phyloP scores from a whole-genome alignment of 805 yeast species.

The Metschnikowia shivogae region DNA sequence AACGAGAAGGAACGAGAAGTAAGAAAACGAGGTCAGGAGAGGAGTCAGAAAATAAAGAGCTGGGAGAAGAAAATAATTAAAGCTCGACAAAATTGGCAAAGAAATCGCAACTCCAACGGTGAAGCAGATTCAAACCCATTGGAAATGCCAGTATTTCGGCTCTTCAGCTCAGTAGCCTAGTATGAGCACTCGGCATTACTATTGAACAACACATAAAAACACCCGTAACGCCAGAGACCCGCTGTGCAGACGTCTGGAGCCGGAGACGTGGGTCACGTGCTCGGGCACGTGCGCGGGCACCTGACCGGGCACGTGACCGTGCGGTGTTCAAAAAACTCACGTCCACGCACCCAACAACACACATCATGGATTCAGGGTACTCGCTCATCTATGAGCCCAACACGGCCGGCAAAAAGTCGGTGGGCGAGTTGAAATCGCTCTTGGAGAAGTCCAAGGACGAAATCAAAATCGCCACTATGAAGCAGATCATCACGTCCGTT shows the following conservation, averaged over 20 bases:
- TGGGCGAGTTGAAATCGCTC: slow-evolving; percentile 67
- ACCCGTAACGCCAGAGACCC: too few species aligned
- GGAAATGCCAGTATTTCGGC: too few species aligned
- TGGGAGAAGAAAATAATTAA: too few species aligned
- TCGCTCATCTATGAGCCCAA: slow-evolving; percentile 79
- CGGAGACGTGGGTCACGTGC: too few species aligned
- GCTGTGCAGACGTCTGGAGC: too few species aligned
- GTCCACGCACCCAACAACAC: slow-evolving; percentile 4
- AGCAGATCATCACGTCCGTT: slow-evolving; percentile 77
- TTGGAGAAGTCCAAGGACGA: slow-evolving; percentile 90
- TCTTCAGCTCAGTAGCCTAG: too few species aligned
- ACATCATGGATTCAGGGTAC: slow-evolving; percentile 44
- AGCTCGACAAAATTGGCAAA: too few species aligned
- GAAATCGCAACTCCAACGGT: too few species aligned
- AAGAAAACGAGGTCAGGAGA: background rate
- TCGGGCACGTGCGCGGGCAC: slow-evolving; percentile 11
- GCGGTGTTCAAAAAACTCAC: slow-evolving; percentile 8
- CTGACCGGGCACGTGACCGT: slow-evolving; percentile 11
- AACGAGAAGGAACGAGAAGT: background rate
- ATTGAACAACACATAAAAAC: too few species aligned
- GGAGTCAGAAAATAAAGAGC: too few species aligned
- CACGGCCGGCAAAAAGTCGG: slow-evolving; percentile 57
- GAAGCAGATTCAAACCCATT: too few species aligned
- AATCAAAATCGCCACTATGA: slow-evolving; percentile 85
- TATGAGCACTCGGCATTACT: too few species aligned